A percentile compares a stretch with the other conserved stretches of the same genome.
Conservation (phyloP, 2,329 filamentous ascomycete genomes). For the Cercospora brassicicola region DNA sequence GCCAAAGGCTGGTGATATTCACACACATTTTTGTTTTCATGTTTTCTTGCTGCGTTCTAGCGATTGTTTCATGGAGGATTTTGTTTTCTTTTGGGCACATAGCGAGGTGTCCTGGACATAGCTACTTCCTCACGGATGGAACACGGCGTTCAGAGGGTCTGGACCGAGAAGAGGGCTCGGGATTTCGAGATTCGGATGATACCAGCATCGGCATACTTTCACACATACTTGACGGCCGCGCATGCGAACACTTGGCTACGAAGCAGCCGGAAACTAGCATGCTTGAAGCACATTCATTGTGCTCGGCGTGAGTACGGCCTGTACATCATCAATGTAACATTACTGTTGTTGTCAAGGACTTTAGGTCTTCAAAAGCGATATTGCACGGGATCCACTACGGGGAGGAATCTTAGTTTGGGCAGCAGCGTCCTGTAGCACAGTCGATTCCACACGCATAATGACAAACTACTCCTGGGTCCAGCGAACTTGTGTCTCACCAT, state of each 20-base stretch:
- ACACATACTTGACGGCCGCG: constrained; percentile 24
- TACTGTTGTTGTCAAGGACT: constrained; percentile 9
- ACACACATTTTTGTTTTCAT: constrained; percentile 18
- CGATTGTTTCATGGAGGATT: constrained; percentile 22
- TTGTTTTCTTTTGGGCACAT: not conserved
- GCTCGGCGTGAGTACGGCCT: constrained; percentile 24
- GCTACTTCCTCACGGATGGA: constrained; percentile 21
- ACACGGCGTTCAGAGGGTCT: constrained; percentile 6
- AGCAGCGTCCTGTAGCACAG: constrained; percentile 9
- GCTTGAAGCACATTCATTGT: constrained; percentile 20
- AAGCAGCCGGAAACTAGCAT: constrained; percentile 15
- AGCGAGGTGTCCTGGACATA: constrained; percentile 8
- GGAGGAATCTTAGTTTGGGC: constrained; percentile 11
- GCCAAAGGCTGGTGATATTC: constrained; percentile 73
- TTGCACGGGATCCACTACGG: constrained; percentile 7
- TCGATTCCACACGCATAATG: constrained; percentile 9
- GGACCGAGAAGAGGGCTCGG: constrained; percentile 7
- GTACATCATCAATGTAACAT: constrained; percentile 27
- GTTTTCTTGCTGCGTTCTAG: constrained; percentile 32
- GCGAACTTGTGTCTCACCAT: not conserved
- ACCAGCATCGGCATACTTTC: constrained; percentile 31
- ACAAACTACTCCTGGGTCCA: constrained; percentile 2
- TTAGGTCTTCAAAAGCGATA: constrained; percentile 11
- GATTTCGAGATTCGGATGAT: constrained; percentile 25
- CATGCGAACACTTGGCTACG: constrained; percentile 16